Base-by-base conservation (phyloP, 1,284 basidiomycete species). In the Schizophyllum amplum region DNA sequence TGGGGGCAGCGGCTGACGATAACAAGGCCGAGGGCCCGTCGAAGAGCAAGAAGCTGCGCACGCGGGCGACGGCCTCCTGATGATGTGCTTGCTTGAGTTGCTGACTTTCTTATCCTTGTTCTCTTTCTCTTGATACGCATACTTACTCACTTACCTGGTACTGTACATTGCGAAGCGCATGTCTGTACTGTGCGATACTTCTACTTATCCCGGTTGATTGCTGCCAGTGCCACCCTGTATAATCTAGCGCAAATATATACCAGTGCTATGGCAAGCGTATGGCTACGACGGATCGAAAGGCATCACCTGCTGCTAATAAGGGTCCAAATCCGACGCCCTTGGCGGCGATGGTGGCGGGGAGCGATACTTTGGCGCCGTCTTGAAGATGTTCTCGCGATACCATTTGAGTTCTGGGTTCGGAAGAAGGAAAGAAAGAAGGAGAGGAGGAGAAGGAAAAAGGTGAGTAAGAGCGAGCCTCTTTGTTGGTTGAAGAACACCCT, bases 381-480 rank as follows among this genome's bases (percentile, higher is more conserved):
- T 59, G 60, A 86, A 86, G 53, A 85, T 72, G 61, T 83, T 79
- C 50, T 79, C 68, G 50, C 80, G 75, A 62, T 86, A 85, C 80
- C 81, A 84, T 64, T 78, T 66, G 47, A 86, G 68, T 64, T 85
- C 83, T 85, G 65, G 15, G 54, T 55, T 53, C 26, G 47, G 20
- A 52, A 24, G 54, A 46, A 53, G n/a, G 22, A 51, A 52, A 48
- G 47, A 52, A n/a, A 17, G 24, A 21, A 17, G 24, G n/a, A 7
- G 13, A 42, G 25, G 20, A 47, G 47, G 53, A 55, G 20, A 24
- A 26, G 17, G 15, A 48, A 52, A 53, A 49, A 52, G 48, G 56
- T 60, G 24, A n/a, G 20, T 26, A 52, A 55, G 49, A 33, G 15
- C 52, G 42, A 11, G 11, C 42, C 11, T 11, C 11, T 46, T 46